A percentile compares a stretch with the other conserved stretches of the same genome.
These are phyloP conservation scores for Russula sp. DNA, from an alignment of 768 basidiomycete species.

Conservation along the genomic window DNA sequence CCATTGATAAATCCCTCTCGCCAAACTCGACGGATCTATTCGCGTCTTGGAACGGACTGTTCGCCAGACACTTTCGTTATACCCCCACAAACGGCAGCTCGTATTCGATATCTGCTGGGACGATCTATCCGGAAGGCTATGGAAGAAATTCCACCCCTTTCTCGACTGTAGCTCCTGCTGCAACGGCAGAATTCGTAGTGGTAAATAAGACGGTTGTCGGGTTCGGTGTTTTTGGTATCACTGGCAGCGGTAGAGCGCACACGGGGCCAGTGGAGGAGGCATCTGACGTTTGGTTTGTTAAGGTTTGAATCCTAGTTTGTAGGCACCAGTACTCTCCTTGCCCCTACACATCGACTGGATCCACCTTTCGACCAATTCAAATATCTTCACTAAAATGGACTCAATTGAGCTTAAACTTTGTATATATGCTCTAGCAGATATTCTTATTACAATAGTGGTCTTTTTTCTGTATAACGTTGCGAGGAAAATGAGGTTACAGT, in stretches of 20 bases:
- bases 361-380: too few species aligned
- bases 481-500: too few species aligned
- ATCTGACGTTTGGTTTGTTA: conserved; percentile 12
- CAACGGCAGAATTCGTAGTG: background rate
- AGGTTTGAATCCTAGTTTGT: background rate
- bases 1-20: background rate
- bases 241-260: background rate
- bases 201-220: background rate
- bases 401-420: too few species aligned
- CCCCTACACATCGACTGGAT: too few species aligned
- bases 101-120: background rate
- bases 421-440: too few species aligned
- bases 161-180: background rate
- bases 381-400: too few species aligned
- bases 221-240: background rate
- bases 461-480: too few species aligned
- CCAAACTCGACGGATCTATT: conserved; percentile 7
- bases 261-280: background rate
- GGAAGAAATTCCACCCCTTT: conserved; percentile 13
- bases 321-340: too few species aligned
- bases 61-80: background rate
- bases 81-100: background rate
- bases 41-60: background rate
- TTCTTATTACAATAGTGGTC: too few species aligned
- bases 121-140: conserved; percentile 13